A percentile compares a stretch with the other conserved stretches of the same genome.
phyloP scores from a whole-genome alignment of 1,284 basidiomycete species.

The Anthracocystis setariae region DNA sequence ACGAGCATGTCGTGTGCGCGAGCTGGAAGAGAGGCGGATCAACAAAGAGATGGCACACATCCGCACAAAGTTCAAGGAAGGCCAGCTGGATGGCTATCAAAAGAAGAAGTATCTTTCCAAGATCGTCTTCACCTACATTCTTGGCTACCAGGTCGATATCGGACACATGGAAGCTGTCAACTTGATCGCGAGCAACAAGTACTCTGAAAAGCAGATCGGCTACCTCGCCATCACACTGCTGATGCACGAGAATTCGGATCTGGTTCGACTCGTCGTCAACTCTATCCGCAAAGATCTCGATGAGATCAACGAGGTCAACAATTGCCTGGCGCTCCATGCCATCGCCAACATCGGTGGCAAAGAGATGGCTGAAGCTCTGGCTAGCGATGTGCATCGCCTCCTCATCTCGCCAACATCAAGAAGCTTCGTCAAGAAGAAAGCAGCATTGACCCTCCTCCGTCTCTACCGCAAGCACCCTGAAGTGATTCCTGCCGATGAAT shows the following conservation, averaged over 20 bases:
- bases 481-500: constrained; percentile 90
- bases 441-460: constrained; percentile 89
- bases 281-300: constrained; percentile 97
- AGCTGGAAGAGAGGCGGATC: constrained; percentile 88
- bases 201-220: constrained; percentile 99
- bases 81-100: constrained; percentile 96
- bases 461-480: constrained; percentile 95
- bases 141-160: constrained; percentile 98
- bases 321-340: constrained; percentile 95
- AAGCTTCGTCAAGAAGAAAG: constrained; percentile 97
- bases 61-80: constrained; percentile 98
- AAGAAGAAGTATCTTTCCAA: constrained; percentile 94
- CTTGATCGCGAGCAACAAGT: constrained; percentile 92
- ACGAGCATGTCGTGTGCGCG: constrained; percentile 75
- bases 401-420: constrained; percentile 96
- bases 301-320: constrained; percentile 91
- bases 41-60: constrained; percentile 99
- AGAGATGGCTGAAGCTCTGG: constrained; percentile 96
- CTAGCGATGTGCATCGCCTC: constrained; percentile 90
- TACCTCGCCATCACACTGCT: constrained; percentile 96
- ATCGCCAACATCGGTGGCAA: constrained; percentile 97
- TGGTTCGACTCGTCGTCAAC: constrained; percentile 93
- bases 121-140: constrained; percentile 98
- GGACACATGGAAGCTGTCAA: constrained; percentile 99
- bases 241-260: constrained; percentile 98